phyloP scores from a whole-genome alignment of 192 early-diverging fungal genomes.

The Linnemannia hyalina region DNA sequence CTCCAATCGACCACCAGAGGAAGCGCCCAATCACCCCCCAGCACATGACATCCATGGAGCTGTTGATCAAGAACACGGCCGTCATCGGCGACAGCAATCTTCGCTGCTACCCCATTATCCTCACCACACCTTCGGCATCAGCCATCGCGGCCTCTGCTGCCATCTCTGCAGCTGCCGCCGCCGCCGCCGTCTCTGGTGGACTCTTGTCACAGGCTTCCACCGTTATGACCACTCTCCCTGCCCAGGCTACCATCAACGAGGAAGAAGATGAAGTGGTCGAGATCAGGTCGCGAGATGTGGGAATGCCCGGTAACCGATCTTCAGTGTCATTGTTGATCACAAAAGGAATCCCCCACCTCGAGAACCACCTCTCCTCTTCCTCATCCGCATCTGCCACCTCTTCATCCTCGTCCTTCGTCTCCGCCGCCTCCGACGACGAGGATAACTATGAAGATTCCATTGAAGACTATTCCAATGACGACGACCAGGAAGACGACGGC shows the following conservation, averaged over 20 bases:
- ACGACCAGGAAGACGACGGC: background rate
- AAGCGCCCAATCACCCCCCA: slow-evolving; percentile 16
- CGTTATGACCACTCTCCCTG: background rate
- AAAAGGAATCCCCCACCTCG: background rate
- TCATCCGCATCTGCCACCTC: background rate
- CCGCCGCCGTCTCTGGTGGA: background rate
- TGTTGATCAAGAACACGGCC: slow-evolving; percentile 35
- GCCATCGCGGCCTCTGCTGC: background rate
- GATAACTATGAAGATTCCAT: background rate
- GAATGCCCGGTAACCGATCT: background rate
- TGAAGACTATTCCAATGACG: background rate
- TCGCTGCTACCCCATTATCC: slow-evolving; percentile 34
- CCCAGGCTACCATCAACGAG: background rate
- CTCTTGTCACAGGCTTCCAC: background rate
- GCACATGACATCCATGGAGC: slow-evolving; percentile 52
- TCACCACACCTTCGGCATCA: background rate
- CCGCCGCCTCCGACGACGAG: background rate
- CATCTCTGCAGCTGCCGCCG: background rate
- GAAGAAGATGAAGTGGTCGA: background rate
- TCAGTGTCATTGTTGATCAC: background rate
- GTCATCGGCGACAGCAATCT: slow-evolving; percentile 51
- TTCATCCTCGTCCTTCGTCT: background rate
- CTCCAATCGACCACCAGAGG: background rate
- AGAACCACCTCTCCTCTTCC: background rate
- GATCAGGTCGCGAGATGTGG: background rate